A percentile compares a stretch with the other conserved stretches of the same genome.
Conservation (phyloP, 139 green algal genomes). For the Diplosphaera chodatii region DNA sequence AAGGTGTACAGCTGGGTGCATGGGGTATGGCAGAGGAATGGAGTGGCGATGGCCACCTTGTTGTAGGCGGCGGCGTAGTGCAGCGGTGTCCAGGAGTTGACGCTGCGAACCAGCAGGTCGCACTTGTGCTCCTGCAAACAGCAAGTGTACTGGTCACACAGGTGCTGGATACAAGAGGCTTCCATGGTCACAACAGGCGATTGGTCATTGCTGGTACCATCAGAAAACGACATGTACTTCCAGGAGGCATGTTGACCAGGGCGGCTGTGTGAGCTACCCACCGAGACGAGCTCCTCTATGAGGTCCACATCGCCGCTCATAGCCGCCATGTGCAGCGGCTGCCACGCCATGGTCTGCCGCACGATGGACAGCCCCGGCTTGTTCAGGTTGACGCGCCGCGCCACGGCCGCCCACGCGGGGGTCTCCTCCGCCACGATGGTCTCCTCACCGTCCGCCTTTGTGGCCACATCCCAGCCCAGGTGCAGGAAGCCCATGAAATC, state of each 20-base stretch:
- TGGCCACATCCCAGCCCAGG: conserved; percentile 50
- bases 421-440: conserved; percentile 11
- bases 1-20: too few relatives aligned
- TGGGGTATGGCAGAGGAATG: too few relatives aligned
- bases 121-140: conserved; percentile 34
- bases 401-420: conserved; percentile 28
- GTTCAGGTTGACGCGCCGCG: conserved; percentile 12
- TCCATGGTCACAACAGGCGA: too few relatives aligned
- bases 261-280: too few relatives aligned
- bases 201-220: too few relatives aligned
- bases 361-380: conserved; percentile 34
- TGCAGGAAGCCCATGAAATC: conserved; percentile 65
- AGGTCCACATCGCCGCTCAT: conserved; percentile 33
- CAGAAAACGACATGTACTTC: too few relatives aligned
- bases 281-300: conserved; percentile 5
- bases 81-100: conserved; percentile 57
- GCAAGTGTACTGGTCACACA: too few relatives aligned
- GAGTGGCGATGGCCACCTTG: conserved; percentile 20
- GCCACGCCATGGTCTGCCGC: conserved; percentile 44
- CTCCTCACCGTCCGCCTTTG: conserved; percentile 23
- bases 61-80: conserved; percentile 61
- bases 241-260: too few relatives aligned
- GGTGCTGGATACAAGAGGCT: too few relatives aligned
- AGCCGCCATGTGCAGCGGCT: conserved; percentile 46
- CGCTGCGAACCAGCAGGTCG: conserved; percentile 28